Conservation (phyloP, 257 asterid genomes). For the Verbena officinalis region DNA sequence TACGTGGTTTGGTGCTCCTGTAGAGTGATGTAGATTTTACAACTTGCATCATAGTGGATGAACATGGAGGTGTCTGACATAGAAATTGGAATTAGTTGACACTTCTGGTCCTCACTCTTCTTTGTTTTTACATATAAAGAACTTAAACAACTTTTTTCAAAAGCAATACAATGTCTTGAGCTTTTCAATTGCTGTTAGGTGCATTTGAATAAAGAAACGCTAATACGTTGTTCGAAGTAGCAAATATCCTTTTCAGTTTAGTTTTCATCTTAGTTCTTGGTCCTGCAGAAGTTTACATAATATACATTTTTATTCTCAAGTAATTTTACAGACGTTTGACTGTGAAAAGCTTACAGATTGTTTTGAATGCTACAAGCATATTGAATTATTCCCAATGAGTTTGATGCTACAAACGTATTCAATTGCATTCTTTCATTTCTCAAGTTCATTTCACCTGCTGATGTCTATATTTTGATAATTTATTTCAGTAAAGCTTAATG, state of each 20-base stretch:
- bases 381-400: no score
- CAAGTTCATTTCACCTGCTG: background rate
- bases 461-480: background rate
- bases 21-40: background rate
- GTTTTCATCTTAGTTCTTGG: no score
- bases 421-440: background rate
- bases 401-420: no score
- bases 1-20: background rate
- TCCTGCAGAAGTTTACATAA: no score
- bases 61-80: no score
- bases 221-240: background rate
- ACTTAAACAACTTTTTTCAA: background rate
- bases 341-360: no score
- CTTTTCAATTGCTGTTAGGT: background rate
- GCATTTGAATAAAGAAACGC: background rate
- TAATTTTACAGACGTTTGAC: no score
- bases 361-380: no score
- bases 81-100: background rate
- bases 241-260: background rate
- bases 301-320: no score
- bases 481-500: slow-evolving; percentile 73
- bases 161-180: background rate
- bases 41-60: background rate
- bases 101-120: background rate
- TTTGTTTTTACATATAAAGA: background rate